Evolutionary conservation across 75 land plant genomes (phyloP).

Genomic region (Pseudotsuga menziesii): DNA sequence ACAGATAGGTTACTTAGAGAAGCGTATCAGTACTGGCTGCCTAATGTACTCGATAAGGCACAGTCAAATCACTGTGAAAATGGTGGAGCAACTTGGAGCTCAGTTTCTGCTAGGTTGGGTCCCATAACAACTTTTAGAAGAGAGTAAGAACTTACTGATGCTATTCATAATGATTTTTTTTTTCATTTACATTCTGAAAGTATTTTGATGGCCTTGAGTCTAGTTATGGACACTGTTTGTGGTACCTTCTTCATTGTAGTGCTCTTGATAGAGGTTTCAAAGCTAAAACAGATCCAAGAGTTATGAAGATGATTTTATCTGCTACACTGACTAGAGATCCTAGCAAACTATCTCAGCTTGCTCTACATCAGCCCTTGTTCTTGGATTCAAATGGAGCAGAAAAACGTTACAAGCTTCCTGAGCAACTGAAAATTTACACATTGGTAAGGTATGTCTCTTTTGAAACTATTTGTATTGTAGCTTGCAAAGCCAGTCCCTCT

Average conservation of each 20-base stretch:
- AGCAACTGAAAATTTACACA: conserved; percentile 59
- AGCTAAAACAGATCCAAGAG: conserved; percentile 58
- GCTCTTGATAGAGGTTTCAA: conserved; percentile 77
- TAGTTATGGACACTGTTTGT: background rate
- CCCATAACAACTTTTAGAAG: conserved; percentile 55
- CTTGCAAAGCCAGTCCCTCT: background rate
- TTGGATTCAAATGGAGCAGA: conserved; percentile 46
- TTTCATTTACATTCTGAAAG: background rate
- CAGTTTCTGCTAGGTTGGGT: conserved; percentile 17
- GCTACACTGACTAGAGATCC: conserved; percentile 96
- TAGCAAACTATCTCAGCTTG: conserved; percentile 84
- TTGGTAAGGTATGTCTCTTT: conserved; percentile 45
- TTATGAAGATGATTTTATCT: conserved; percentile 84
- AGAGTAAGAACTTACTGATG: conserved; percentile 37
- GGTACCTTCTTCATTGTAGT: conserved; percentile 29
- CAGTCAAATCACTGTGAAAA: conserved; percentile 15
- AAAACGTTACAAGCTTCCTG: conserved; percentile 71
- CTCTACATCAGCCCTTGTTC: conserved; percentile 75
- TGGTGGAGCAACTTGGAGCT: background rate
- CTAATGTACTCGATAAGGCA: conserved; percentile 56
- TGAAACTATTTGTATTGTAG: conserved; percentile 1
- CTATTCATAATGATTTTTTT: background rate
- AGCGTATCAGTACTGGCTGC: conserved; percentile 92
- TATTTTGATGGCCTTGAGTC: background rate
- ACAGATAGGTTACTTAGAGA: conserved; percentile 87